Base-by-base conservation (phyloP, 2,329 filamentous ascomycete genomes). In the Aspergillus bombycis region DNA sequence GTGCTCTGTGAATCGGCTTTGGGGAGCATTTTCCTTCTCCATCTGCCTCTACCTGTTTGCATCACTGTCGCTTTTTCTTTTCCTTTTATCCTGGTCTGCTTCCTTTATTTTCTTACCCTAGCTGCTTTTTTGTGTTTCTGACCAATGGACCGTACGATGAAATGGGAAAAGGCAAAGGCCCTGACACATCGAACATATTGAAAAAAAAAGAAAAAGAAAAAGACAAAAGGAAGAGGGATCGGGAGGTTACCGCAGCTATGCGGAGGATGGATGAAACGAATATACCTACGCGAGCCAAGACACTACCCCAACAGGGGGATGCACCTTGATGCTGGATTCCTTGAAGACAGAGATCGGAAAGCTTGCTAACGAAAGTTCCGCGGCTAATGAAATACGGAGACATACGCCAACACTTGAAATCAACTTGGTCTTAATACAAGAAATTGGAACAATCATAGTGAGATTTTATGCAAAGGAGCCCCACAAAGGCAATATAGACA, bases 1-100 rank as follows among this genome's bases (percentile, higher is more conserved):
- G 78, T 32, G 77, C 72, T 61, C 64, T 78, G 65, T 81, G 67
- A 73, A 56, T 7, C 32, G 6, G 34, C 7, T 57, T 19, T 12
- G 21, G 19, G 19, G 28, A 11, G 61, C 57, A 54, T 62, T 62
- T 48, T 62, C 48, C 26, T 34, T 30, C 38, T 56, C 57, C 28
- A 38, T 50, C 28, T 50, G 19, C 11, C 1, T 59, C 23, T 43
- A n/a, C 10, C 23, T 53, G 30, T 36, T 36, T 58, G 8, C 43
- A 52, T 48, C 46, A 48, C 21, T 48, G 45, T 46, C 43, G n/a
- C 19, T 12, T 46, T 46, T 11, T 48, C 26, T 36, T 50, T 45
- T 58, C 53, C 36, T 53, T 50, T 60, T 60, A 48, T 62, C 26
- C 16, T 60, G 53, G 52, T 32, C 52, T 65, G n/a, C 53, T 57